phyloP scores from a whole-genome alignment of 345 rosid species.

The Draba incana region DNA sequence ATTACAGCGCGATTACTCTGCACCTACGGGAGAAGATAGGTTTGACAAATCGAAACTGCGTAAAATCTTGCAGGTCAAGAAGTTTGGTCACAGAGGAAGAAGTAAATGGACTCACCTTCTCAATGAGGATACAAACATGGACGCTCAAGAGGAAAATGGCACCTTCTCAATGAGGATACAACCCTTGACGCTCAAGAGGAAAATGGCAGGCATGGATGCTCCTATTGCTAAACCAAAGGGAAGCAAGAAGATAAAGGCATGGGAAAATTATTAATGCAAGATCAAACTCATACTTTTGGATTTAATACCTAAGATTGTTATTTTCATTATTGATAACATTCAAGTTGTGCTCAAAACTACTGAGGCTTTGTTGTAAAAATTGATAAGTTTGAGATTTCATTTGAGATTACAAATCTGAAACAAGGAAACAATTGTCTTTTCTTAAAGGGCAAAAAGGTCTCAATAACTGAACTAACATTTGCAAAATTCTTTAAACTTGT shows the following conservation, averaged over 20 bases:
- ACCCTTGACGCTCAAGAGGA: too few species aligned
- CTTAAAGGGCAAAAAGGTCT: not conserved
- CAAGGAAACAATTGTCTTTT: not conserved
- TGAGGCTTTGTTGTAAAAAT: not conserved
- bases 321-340: not conserved
- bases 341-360: not conserved
- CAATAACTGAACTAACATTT: constrained; percentile 4
- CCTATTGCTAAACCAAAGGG: constrained; percentile 63
- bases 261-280: constrained; percentile 33
- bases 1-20: constrained; percentile 57
- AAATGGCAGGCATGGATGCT: constrained; percentile 68
- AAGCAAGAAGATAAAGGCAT: constrained; percentile 71
- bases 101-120: constrained; percentile 80
- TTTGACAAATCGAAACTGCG: constrained; percentile 58
- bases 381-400: not conserved
- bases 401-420: not conserved
- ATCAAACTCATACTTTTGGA: not conserved
- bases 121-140: constrained; percentile 56
- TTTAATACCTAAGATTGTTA: not conserved
- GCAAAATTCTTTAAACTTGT: constrained; percentile 27
- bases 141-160: too few species aligned
- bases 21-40: constrained; percentile 72
- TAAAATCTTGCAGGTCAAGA: constrained; percentile 62
- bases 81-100: constrained; percentile 72
- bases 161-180: not conserved